A percentile compares a stretch with the other conserved stretches of the same genome.
Evolutionary conservation across 2,329 filamentous ascomycete genomes (phyloP).

Genomic region (Didymella pinodella): DNA sequence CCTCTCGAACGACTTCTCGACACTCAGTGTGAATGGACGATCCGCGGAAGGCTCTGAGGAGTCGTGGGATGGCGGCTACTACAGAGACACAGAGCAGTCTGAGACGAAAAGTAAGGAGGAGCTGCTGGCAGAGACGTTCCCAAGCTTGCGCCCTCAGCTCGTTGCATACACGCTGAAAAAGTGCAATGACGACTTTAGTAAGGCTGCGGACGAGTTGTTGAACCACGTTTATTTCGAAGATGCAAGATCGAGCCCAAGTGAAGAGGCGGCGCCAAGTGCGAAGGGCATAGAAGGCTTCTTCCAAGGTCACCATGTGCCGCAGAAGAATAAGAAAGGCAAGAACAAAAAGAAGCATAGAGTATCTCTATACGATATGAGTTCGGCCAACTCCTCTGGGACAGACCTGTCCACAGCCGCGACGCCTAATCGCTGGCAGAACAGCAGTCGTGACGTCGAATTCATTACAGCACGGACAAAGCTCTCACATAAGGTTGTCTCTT

Average conservation of each 20-base stretch:
- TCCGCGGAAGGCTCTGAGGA: constrained; percentile 34
- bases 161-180: constrained; percentile 73
- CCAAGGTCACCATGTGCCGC: constrained; percentile 59
- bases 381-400: constrained; percentile 37
- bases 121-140: constrained; percentile 75
- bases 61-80: constrained; percentile 40
- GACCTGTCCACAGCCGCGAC: constrained; percentile 25
- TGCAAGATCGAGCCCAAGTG: constrained; percentile 60
- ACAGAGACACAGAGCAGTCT: constrained; percentile 52
- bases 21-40: constrained; percentile 38
- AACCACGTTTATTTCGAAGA: constrained; percentile 81
- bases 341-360: constrained; percentile 52
- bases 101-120: constrained; percentile 69
- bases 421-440: constrained; percentile 66
- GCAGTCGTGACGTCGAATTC: constrained; percentile 66
- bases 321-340: constrained; percentile 54
- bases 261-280: constrained; percentile 49
- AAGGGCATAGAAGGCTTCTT: constrained; percentile 88
- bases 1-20: constrained; percentile 57
- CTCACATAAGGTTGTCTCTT: constrained; percentile 58
- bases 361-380: constrained; percentile 30
- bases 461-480: constrained; percentile 62
- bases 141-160: constrained; percentile 70
- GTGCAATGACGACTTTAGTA: constrained; percentile 70
- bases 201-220: constrained; percentile 80